Evolutionary conservation across 1,284 basidiomycete species (phyloP), one percentile per base, ranked within the genome.

Genomic region (Cryptococcus hybrid): DNA sequence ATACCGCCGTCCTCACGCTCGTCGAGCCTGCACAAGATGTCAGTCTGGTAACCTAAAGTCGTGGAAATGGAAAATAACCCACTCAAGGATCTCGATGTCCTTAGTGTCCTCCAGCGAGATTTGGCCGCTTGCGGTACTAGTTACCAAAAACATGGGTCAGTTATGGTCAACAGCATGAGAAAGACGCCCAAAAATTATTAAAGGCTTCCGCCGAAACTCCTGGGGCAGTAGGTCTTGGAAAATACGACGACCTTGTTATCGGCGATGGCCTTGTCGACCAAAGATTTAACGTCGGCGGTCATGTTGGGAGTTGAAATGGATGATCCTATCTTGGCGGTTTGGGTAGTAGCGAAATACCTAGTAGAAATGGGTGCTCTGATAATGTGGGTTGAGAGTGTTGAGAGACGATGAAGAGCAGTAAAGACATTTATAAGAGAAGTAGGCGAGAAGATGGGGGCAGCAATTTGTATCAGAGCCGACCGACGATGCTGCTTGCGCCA

Each of bases 201-300:
- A 18, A 18, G 18, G 18, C 18, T 7, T 7, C 5, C 0, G 1
- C n/a, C 43, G 11, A 40, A 3, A 73, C 77, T 66, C 58, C 77
- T 75, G 48, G 75, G 74, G 62, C 77, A 78, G 65, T 73, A 78
- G 37, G 67, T 62, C 67, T 78, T 78, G 61, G 68, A 68, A 61
- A 75, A 77, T 38, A 78, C 69, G 48, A 75, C 67, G 51, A 77
- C 71, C 58, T 73, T 65, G 68, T 78, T 70, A 51, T 73, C 68
- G 56, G 68, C 66, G 65, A 78, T 76, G 37, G 69, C 67, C 57
- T 63, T 54, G 58, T 77, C 74, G 59, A 78, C 75, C 38, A 75
- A 59, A 40, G 66, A 48, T 64, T 77, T 76, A 47, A 66, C 62
- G 51, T 64, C 61, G 45, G 67, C 51, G 40, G 56, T 59, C 67